Conservation (phyloP, 179 eudicot species). For the Corrigiola litoralis region DNA sequence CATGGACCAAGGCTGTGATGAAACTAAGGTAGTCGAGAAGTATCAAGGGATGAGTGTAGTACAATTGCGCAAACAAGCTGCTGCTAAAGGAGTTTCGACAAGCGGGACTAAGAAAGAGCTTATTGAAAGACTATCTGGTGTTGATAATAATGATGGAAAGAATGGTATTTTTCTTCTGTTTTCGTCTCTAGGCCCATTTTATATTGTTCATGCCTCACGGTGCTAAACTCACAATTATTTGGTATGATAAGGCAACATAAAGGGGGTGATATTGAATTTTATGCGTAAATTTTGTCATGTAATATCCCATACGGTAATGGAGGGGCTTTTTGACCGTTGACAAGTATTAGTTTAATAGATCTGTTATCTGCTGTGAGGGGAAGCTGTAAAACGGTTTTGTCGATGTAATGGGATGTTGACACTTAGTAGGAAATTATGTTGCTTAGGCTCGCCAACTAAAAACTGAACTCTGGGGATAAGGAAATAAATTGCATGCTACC, state of each 20-base stretch:
- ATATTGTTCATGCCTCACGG: no score
- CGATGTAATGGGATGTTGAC: not conserved
- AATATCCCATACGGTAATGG: no score
- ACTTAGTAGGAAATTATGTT: not conserved
- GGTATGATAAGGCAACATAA: no score
- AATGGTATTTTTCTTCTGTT: not conserved
- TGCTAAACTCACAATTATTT: no score
- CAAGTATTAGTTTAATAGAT: no score
- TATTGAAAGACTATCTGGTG: conserved; percentile 20
- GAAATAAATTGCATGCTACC: not conserved
- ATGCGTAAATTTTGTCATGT: no score
- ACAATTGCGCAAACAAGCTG: conserved; percentile 28
- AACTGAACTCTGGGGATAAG: not conserved
- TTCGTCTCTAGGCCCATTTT: no score
- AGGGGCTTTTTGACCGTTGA: no score
- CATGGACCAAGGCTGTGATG: conserved; percentile 57
- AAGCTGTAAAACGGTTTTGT: no score
- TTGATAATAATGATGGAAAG: conserved; percentile 9
- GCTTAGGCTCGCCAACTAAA: not conserved
- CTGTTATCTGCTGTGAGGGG: no score
- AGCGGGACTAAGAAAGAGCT: conserved; percentile 31
- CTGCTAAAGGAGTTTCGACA: conserved; percentile 19
- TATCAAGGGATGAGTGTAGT: conserved; percentile 23
- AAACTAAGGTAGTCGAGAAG: conserved; percentile 12
- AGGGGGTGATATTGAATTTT: no score